Evolutionary conservation across 2,329 filamentous ascomycete species (phyloP), one percentile per base, ranked within the genome.

Genomic region (Fusarium miscanthi): DNA sequence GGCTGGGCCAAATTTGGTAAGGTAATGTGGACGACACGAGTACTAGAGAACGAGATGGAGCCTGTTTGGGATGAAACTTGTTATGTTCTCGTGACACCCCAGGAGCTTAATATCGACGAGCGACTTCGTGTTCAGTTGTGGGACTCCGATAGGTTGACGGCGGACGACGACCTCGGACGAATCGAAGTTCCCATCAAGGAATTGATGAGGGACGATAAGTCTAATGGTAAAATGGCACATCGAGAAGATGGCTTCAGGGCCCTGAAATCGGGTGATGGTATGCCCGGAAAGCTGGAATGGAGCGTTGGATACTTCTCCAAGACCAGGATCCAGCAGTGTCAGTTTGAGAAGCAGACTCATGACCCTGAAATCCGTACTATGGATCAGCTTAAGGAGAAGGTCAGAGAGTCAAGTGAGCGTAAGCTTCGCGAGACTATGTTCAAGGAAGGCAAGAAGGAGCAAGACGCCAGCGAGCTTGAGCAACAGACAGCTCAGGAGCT

Each of bases 1-100:
- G 91, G 89, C 3, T 94, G 92, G 91, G 91, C 91, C 27, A 94
- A 94, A 77, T 94, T 94, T 77, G 91, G 92, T 89, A 53, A 84
- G 91, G 64, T 91, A 83, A 77, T 91, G 86, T 58, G 80, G 79
- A 81, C 81, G 57, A 94, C 92, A 0, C 87, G 92, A 53, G 87
- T 94, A 45, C 85, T 94, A 27, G 80, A 86, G 42, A 85, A 86
- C 2, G 90, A 93, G 51, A 91, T 93, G 84, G 84, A 92, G 35
- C 92, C 92, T 0, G 84, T 83, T 49, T 94, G 92, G 92, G 85
- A 93, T 38, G 92, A 94, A 78, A 91, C 89, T 54, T 88, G 88
- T 27, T 91, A 88, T 64, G 81, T 94, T n/a, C 82, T 93, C 3
- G 91, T 94, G 3, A 90, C 91, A 0, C 86, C 90, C 0, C 89